Evolutionary conservation across 78 protist genomes (phyloP).

Genomic region (Speleostelium caveatum): DNA sequence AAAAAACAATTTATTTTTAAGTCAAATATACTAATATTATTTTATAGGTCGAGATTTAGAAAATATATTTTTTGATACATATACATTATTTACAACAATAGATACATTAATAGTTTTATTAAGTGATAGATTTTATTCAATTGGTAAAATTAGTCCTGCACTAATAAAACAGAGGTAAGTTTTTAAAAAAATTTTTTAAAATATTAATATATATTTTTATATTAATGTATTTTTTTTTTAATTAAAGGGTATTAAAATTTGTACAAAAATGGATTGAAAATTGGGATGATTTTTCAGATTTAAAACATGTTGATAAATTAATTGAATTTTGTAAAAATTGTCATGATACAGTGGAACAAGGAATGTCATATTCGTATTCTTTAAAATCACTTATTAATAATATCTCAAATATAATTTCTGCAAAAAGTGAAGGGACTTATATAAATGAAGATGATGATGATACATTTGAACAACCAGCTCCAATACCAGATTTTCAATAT

Average conservation of each 20-base stretch:
- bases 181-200: neutral
- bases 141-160: conserved; percentile 37
- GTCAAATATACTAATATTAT: neutral
- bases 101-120: conserved; percentile 8
- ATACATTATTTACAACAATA: conserved; percentile 31
- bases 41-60: conserved; percentile 12
- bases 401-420: neutral
- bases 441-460: conserved; percentile 6
- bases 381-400: neutral
- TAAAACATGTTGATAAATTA: neutral
- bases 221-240: neutral
- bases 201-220: neutral
- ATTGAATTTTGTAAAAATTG: conserved; percentile 23
- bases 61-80: conserved; percentile 53
- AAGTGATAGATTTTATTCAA: conserved; percentile 36
- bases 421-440: conserved; percentile 35
- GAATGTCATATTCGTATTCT: conserved; percentile 8
- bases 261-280: conserved; percentile 55
- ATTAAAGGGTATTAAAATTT: conserved; percentile 24
- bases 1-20: neutral
- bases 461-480: conserved; percentile 57
- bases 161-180: conserved; percentile 26
- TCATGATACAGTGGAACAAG: conserved; percentile 49
- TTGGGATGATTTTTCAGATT: conserved; percentile 50
- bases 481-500: conserved; percentile 56